Conservation (phyloP, 768 basidiomycete genomes). For the Boletus pseudopeckii region DNA sequence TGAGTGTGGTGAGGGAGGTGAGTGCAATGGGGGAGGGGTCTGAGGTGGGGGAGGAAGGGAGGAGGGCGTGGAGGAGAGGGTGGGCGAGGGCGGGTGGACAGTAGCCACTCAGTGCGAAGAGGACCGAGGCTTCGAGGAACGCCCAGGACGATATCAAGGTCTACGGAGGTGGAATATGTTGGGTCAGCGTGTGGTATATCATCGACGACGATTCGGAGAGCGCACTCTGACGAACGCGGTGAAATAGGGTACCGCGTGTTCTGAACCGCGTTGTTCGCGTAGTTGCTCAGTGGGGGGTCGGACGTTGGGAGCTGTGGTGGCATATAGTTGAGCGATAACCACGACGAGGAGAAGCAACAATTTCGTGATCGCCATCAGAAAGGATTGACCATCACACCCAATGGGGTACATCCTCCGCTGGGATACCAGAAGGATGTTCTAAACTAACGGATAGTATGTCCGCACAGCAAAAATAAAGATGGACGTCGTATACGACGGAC, state of each 20-base stretch:
- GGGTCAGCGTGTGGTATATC: not conserved
- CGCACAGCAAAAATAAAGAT: too few species aligned
- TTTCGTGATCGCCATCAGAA: constrained; percentile 1
- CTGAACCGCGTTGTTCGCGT: constrained; percentile 8
- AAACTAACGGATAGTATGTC: too few species aligned
- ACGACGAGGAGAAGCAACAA: constrained; percentile 4
- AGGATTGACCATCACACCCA: not conserved
- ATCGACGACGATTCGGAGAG: too few species aligned
- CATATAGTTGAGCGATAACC: not conserved
- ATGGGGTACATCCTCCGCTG: too few species aligned
- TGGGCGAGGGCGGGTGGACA: not conserved
- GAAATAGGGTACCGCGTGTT: not conserved
- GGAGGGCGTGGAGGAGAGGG: not conserved
- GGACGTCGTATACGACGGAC: too few species aligned
- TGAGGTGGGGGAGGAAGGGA: not conserved
- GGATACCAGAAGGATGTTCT: too few species aligned
- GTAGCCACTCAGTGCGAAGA: not conserved
- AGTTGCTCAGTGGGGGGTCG: constrained; percentile 11
- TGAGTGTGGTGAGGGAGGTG: constrained; percentile 9
- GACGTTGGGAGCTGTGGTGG: constrained; percentile 14
- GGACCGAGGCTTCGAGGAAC: constrained; percentile 5
- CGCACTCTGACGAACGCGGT: not conserved
- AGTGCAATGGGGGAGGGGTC: constrained; percentile 6
- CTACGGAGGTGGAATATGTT: not conserved
- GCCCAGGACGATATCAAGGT: not conserved